Evolutionary conservation across 2,329 filamentous ascomycete genomes (phyloP).

Genomic region (Aspergillus sp.): DNA sequence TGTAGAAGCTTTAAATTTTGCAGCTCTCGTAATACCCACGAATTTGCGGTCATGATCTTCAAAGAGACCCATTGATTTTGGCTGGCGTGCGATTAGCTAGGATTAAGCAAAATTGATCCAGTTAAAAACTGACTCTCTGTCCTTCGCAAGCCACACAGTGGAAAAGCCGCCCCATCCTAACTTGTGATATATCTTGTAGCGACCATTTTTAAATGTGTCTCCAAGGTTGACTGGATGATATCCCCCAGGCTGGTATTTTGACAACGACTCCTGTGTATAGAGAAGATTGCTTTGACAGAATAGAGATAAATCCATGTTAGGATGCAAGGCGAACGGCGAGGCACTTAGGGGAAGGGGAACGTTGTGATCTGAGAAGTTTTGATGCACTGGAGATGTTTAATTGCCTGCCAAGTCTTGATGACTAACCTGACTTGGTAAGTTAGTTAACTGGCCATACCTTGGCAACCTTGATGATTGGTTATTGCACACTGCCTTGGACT

Average conservation of each 20-base stretch:
- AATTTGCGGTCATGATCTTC: slow-evolving; percentile 25
- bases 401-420: too few relatives aligned
- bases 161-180: slow-evolving; percentile 39
- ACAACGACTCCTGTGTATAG: slow-evolving; percentile 17
- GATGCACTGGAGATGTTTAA: too few relatives aligned
- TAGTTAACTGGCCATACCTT: too few relatives aligned
- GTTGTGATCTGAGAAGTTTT: too few relatives aligned
- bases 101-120: slow-evolving; percentile 3
- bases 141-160: slow-evolving; percentile 40
- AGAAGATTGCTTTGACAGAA: slow-evolving; percentile 18
- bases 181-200: slow-evolving; percentile 40
- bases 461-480: too few relatives aligned
- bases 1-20: slow-evolving; percentile 10
- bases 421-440: too few relatives aligned
- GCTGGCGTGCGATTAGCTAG: slow-evolving; percentile 9
- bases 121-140: slow-evolving; percentile 21
- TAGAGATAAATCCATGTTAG: too few relatives aligned
- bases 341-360: too few relatives aligned
- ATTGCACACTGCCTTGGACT: too few relatives aligned
- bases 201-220: slow-evolving; percentile 33
- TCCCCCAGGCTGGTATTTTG: slow-evolving; percentile 29
- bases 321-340: too few relatives aligned
- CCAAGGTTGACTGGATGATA: slow-evolving; percentile 34
- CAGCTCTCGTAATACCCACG: slow-evolving; percentile 11
- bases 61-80: slow-evolving; percentile 21